Evolutionary conservation across 129 eudicot species (phyloP).

Genomic region (Tagetes patula): DNA sequence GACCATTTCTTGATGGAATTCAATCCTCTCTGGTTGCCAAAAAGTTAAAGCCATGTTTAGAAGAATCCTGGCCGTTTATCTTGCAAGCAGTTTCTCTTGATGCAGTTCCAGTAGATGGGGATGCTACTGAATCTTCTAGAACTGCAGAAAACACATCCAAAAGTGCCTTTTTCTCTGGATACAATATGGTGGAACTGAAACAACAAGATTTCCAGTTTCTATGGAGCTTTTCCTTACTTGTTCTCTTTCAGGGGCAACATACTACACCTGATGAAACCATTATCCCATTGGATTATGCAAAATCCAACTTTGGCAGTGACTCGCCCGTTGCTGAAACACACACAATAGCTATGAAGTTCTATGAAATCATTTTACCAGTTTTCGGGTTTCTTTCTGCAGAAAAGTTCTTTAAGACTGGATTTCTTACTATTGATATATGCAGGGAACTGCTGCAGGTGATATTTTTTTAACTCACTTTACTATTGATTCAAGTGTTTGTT

Average conservation of each 20-base stretch:
- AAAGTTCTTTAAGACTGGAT: constrained; percentile 61
- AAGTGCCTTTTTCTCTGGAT: constrained; percentile 62
- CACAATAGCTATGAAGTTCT: constrained; percentile 47
- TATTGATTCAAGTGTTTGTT: constrained; percentile 11
- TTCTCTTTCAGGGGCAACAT: constrained; percentile 78
- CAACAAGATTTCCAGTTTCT: constrained; percentile 74
- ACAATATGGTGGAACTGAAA: constrained; percentile 80
- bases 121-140: constrained; percentile 40
- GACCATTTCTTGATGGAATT: constrained; percentile 92
- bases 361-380: constrained; percentile 65
- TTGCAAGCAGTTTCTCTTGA: constrained; percentile 89
- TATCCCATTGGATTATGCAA: constrained; percentile 49
- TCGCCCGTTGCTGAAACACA: constrained; percentile 45
- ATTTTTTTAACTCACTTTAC: constrained; percentile 9
- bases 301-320: constrained; percentile 56
- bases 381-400: constrained; percentile 64
- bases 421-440: constrained; percentile 67
- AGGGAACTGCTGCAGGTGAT: constrained; percentile 79
- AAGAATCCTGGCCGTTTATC: constrained; percentile 94
- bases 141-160: constrained; percentile 41
- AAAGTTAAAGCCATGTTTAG: constrained; percentile 74
- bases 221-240: constrained; percentile 80
- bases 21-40: constrained; percentile 72
- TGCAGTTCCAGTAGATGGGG: constrained; percentile 71
- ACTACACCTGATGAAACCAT: constrained; percentile 45